Percentiles rank a stretch among this genome's conserved stretches.
Evolutionary conservation across 2,329 filamentous ascomycete species (phyloP).

Genomic region (Alternaria arbusti): DNA sequence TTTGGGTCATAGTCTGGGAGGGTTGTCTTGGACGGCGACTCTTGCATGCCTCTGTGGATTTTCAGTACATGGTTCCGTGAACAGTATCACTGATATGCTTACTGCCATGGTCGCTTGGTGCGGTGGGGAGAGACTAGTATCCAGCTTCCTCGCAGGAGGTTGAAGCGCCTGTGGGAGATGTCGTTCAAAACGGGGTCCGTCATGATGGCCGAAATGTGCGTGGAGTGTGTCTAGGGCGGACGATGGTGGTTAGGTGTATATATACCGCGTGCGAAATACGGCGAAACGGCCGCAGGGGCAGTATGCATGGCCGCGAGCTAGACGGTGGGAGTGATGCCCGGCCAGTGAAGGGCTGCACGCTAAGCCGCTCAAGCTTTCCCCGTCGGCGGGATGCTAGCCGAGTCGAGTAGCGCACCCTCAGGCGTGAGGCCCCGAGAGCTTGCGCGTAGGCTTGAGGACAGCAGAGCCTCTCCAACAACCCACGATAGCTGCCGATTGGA

Average conservation of each 20-base stretch:
- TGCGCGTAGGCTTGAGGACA: conserved; percentile 24
- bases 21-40: conserved; percentile 55
- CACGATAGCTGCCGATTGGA: conserved; percentile 33
- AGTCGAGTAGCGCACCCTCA: conserved; percentile 26
- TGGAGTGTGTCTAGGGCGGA: conserved; percentile 11
- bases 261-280: conserved; percentile 17
- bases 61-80: conserved; percentile 8
- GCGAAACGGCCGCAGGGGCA: conserved; percentile 15
- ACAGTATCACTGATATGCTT: conserved; percentile 49
- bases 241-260: conserved; percentile 13
- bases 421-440: conserved; percentile 14
- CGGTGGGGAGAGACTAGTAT: conserved; percentile 94
- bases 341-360: conserved; percentile 23
- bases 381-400: conserved; percentile 33
- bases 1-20: conserved; percentile 78
- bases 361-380: conserved; percentile 28
- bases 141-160: conserved; percentile 88
- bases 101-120: conserved; percentile 98
- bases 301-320: conserved; percentile 29
- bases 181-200: conserved; percentile 73
- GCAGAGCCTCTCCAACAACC: conserved; percentile 41
- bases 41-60: conserved; percentile 54
- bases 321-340: conserved; percentile 36
- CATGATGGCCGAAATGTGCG: conserved; percentile 42
- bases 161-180: conserved; percentile 91